Conservation (phyloP, 2,329 filamentous ascomycete genomes). For the Aspergillus texensis region DNA sequence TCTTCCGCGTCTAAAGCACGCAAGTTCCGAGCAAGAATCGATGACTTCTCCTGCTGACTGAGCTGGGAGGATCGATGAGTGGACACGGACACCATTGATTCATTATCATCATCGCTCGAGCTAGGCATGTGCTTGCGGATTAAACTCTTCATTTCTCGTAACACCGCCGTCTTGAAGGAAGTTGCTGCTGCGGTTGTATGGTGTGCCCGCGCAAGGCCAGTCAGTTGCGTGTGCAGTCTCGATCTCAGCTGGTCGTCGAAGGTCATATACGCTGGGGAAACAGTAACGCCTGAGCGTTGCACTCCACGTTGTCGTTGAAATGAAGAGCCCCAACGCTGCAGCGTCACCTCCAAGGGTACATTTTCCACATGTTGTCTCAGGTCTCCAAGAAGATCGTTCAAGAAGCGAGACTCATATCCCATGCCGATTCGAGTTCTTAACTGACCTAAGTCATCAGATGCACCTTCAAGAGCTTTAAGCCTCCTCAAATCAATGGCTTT, state of each 20-base stretch:
- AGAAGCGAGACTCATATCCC: conserved; percentile 80
- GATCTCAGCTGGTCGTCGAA: conserved; percentile 71
- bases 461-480: conserved; percentile 77
- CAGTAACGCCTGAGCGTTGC: conserved; percentile 67
- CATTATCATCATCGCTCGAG: conserved; percentile 90
- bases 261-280: conserved; percentile 76
- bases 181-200: conserved; percentile 80
- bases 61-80: conserved; percentile 71
- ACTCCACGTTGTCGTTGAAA: conserved; percentile 71
- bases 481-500: conserved; percentile 70
- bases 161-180: conserved; percentile 78
- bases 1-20: conserved; percentile 80
- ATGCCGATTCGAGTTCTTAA: conserved; percentile 82
- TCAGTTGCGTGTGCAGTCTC: conserved; percentile 70
- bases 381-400: conserved; percentile 76
- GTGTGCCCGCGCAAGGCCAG: conserved; percentile 78
- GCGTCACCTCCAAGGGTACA: conserved; percentile 70
- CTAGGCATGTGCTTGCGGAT: conserved; percentile 86
- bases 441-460: conserved; percentile 74
- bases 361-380: conserved; percentile 76
- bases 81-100: conserved; percentile 83
- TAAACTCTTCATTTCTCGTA: conserved; percentile 82
- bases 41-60: conserved; percentile 85
- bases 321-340: conserved; percentile 82
- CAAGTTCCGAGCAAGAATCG: conserved; percentile 83